phyloP scores from a whole-genome alignment of 1,139 yeast species.

The Magnusiomyces tetraspermus region DNA sequence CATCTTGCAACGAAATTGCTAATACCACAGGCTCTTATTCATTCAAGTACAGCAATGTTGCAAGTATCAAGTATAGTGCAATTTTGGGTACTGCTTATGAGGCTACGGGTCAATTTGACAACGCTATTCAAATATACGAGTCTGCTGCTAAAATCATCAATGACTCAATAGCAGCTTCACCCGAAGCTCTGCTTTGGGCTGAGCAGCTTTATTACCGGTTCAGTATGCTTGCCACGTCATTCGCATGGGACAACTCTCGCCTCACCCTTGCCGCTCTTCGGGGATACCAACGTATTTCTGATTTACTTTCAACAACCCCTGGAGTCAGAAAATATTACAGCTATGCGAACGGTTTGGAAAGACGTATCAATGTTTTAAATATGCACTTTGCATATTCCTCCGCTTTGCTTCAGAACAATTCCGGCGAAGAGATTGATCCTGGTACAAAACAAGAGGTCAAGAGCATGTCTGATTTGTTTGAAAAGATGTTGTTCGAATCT shows the following conservation, averaged over 20 bases:
- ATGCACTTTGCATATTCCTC: slow-evolving; percentile 18
- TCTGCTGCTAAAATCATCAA: slow-evolving; percentile 12
- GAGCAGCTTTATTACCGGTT: slow-evolving; percentile 21
- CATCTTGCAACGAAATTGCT: slow-evolving; percentile 2
- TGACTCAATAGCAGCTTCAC: slow-evolving; percentile 8
- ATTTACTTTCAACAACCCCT: slow-evolving; percentile 10
- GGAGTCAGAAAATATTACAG: slow-evolving; percentile 3
- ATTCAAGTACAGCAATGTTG: slow-evolving; percentile 19
- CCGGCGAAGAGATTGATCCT: slow-evolving; percentile 3
- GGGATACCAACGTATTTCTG: slow-evolving; percentile 18
- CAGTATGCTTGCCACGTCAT: slow-evolving; percentile 18
- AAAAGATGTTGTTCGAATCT: slow-evolving; percentile 20
- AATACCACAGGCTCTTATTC: neutral
- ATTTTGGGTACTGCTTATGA: slow-evolving; percentile 26
- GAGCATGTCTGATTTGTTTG: slow-evolving; percentile 14
- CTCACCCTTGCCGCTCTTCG: slow-evolving; percentile 19
- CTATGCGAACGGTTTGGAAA: slow-evolving; percentile 8
- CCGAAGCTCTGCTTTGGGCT: slow-evolving; percentile 23
- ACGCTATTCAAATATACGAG: slow-evolving; percentile 22
- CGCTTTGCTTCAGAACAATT: slow-evolving; percentile 12
- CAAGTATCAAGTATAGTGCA: slow-evolving; percentile 20
- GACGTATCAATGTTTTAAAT: slow-evolving; percentile 16
- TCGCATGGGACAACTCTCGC: slow-evolving; percentile 13
- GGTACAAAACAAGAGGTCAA: slow-evolving; percentile 12
- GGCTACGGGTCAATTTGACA: slow-evolving; percentile 16